phyloP scores from a whole-genome alignment of 2,329 filamentous ascomycete species.

The Neopestalotiopsis clavispora region DNA sequence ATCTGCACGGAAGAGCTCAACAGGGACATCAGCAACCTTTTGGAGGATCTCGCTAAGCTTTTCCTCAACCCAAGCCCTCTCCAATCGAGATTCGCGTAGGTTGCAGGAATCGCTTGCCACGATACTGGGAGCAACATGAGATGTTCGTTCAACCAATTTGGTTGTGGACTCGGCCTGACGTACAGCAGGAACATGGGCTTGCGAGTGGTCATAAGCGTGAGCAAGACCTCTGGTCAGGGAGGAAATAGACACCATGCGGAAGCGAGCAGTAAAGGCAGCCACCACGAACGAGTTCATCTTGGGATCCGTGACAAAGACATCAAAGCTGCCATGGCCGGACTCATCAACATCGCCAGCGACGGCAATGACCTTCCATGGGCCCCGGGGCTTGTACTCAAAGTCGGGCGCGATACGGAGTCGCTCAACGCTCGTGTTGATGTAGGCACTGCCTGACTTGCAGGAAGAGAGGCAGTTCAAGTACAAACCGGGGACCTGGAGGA shows the following conservation, averaged over 20 bases:
- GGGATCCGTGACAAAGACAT: neutral
- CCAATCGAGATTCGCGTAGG: neutral
- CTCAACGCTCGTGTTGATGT: neutral
- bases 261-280: neutral
- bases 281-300: neutral
- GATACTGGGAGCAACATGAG: neutral
- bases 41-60: conserved; percentile 23
- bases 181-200: neutral
- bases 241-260: neutral
- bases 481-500: conserved; percentile 27
- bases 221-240: neutral
- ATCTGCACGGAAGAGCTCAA: conserved; percentile 18
- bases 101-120: neutral
- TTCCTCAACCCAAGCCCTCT: neutral
- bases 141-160: neutral
- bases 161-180: neutral
- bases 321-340: neutral
- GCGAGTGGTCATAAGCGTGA: neutral
- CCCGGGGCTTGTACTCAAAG: neutral
- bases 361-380: neutral
- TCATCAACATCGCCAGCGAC: neutral
- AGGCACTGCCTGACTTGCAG: neutral
- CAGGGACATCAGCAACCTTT: conserved; percentile 24
- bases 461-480: conserved; percentile 21
- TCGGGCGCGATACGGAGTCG: neutral